Conservation (phyloP, 2,329 filamentous ascomycete species). For the Truncatella angustata region DNA sequence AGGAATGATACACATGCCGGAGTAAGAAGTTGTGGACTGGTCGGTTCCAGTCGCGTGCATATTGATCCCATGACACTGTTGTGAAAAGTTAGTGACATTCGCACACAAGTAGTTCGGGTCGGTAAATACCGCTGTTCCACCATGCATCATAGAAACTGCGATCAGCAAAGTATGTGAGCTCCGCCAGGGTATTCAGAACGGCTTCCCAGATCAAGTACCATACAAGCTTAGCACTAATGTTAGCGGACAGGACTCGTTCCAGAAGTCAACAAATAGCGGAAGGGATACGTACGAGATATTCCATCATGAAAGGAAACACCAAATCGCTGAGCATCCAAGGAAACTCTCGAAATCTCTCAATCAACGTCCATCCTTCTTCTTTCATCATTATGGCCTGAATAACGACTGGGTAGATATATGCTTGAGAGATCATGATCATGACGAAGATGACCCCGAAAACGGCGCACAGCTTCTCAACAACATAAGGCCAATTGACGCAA, state of each 20-base stretch:
- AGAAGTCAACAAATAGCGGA: background rate
- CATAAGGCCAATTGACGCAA: conserved; percentile 70
- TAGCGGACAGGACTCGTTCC: background rate
- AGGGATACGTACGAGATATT: conserved; percentile 54
- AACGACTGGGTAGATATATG: conserved; percentile 74
- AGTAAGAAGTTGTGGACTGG: conserved; percentile 77
- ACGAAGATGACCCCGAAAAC: conserved; percentile 72
- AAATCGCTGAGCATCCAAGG: conserved; percentile 75
- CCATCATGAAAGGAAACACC: conserved; percentile 75
- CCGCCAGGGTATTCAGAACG: conserved; percentile 71
- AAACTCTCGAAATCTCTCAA: conserved; percentile 63
- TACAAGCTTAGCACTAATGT: conserved; percentile 42
- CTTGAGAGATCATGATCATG: conserved; percentile 77
- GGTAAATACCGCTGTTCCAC: conserved; percentile 55
- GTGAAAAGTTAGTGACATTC: background rate
- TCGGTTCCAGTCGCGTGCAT: conserved; percentile 76
- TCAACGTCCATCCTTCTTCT: conserved; percentile 60
- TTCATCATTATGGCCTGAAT: conserved; percentile 66
- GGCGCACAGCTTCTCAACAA: conserved; percentile 68
- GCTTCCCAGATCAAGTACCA: conserved; percentile 85
- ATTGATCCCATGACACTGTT: conserved; percentile 68
- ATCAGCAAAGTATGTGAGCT: conserved; percentile 75
- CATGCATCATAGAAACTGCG: conserved; percentile 68
- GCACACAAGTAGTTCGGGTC: background rate
- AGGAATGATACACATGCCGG: conserved; percentile 76